phyloP scores from a whole-genome alignment of 495 filamentous ascomycete species.

The Neurospora sp. region DNA sequence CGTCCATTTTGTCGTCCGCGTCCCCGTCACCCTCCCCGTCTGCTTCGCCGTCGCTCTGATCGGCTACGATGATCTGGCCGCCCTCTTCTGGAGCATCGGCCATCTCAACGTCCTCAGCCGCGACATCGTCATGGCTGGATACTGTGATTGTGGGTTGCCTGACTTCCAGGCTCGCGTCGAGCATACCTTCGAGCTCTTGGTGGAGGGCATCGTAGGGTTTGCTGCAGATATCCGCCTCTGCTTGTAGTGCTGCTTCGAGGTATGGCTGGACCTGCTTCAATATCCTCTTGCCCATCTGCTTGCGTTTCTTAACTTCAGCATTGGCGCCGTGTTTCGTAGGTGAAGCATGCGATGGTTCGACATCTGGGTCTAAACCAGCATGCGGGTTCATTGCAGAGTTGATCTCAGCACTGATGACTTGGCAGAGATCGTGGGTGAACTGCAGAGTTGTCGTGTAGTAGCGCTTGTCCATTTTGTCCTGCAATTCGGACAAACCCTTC shows the following conservation, averaged over 20 bases:
- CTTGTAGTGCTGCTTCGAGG: conserved; percentile 64
- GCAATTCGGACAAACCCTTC: conserved; percentile 51
- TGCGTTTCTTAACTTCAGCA: conserved; percentile 37
- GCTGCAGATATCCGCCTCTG: conserved; percentile 67
- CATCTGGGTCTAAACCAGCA: background rate
- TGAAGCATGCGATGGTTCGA: conserved; percentile 16
- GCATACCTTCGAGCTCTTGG: conserved; percentile 61
- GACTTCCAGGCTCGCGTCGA: conserved; percentile 48
- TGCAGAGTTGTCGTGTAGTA: conserved; percentile 64
- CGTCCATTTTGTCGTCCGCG: background rate
- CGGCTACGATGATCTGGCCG: conserved; percentile 32
- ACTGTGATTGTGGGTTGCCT: conserved; percentile 22
- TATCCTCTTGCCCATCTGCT: conserved; percentile 68
- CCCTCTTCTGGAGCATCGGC: conserved; percentile 29
- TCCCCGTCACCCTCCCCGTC: conserved; percentile 14
- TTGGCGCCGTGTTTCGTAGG: conserved; percentile 26
- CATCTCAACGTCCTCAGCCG: conserved; percentile 35
- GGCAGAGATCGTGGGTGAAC: conserved; percentile 63
- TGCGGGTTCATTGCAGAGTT: conserved; percentile 31
- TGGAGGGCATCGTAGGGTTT: conserved; percentile 59
- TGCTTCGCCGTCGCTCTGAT: conserved; percentile 18
- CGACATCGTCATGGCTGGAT: conserved; percentile 16
- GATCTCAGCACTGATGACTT: conserved; percentile 58
- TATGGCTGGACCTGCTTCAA: conserved; percentile 67
- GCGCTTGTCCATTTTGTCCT: conserved; percentile 55